These are phyloP conservation scores for Didymosphaeria variabile DNA, from an alignment of 2,329 filamentous ascomycete genomes.

Conservation along the genomic window DNA sequence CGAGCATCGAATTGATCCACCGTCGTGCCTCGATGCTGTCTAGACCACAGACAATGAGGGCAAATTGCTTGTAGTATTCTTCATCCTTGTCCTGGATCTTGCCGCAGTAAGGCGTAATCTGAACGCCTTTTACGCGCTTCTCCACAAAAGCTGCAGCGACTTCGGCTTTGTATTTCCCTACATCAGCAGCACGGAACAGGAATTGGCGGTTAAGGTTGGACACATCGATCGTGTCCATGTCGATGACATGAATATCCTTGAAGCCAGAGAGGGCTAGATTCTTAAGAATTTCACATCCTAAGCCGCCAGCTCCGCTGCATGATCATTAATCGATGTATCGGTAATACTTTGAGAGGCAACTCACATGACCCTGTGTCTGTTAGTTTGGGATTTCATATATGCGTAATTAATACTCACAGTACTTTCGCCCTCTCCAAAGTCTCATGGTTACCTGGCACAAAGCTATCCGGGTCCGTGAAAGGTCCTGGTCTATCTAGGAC, in stretches of 20 bases:
- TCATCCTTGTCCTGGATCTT: constrained; percentile 98
- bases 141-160: constrained; percentile 93
- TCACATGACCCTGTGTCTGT: constrained; percentile 50
- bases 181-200: constrained; percentile 89
- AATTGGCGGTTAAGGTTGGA: constrained; percentile 98
- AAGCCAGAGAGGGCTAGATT: constrained; percentile 95
- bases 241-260: constrained; percentile 97
- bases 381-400: constrained; percentile 24
- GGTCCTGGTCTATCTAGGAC: constrained; percentile 81
- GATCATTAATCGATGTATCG: constrained; percentile 49
- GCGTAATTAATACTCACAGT: constrained; percentile 64
- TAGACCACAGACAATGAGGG: constrained; percentile 89
- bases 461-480: constrained; percentile 72
- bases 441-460: constrained; percentile 59
- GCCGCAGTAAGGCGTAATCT: constrained; percentile 91
- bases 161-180: constrained; percentile 92
- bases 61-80: constrained; percentile 96
- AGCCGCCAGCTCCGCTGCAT: constrained; percentile 85
- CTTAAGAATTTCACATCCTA: constrained; percentile 97
- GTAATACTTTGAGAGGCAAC: constrained; percentile 23
- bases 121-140: constrained; percentile 86
- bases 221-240: constrained; percentile 99
- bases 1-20: constrained; percentile 96
- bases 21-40: constrained; percentile 97
- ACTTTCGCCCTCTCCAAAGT: constrained; percentile 58